Evolutionary conservation across 352 stramenopile species (phyloP), one percentile per base, ranked within the genome.

Genomic region (Pythium pyrilobum): DNA sequence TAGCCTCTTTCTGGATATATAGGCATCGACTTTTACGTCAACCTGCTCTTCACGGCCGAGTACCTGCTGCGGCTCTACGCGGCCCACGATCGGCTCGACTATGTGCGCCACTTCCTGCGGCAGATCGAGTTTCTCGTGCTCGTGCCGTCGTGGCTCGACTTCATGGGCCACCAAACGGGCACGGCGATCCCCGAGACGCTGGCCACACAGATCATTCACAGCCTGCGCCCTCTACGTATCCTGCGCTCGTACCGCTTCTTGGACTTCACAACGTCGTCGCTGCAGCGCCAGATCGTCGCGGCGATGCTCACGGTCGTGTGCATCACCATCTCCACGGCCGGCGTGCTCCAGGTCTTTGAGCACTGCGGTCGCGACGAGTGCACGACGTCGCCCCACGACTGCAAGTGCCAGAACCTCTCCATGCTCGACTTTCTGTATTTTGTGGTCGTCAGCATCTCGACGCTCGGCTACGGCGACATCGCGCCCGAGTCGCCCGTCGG

Each of bases 381-480:
- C 34, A 16, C 12, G 47, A 33, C 48, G 16, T 12, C 18, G 64
- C 4, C 43, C 18, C 10, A 21, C 4, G 18, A 82, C 53, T 52
- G 45, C 58, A 15, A 64, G 16, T 92, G 81, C 43, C 76, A 82
- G 15, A 67, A 85, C 45, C 64, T 86, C 18, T 72, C 70, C 15
- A 89, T 85, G 55, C 67, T 87, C 27, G 74, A 92, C 46, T 76
- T 87, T 54, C 67, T 92, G 23, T 92, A 92, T 59, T 89, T 89
- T 52, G 77, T 87, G 18, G 70, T 92, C 21, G 81, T 92, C n/a
- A 92, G 80, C 29, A 92, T 93, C 29, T 89, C 81, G 3, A 93
- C 85, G 5, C 69, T 95, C 10, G 84, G 85, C 3, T 95, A 93
- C 50, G 85, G 85, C 4, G 85, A 95, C 45, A 86, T 95, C 20